These are phyloP conservation scores for Beauveria sp. DNA, from an alignment of 2,329 filamentous ascomycete species.

Conservation along the genomic window DNA sequence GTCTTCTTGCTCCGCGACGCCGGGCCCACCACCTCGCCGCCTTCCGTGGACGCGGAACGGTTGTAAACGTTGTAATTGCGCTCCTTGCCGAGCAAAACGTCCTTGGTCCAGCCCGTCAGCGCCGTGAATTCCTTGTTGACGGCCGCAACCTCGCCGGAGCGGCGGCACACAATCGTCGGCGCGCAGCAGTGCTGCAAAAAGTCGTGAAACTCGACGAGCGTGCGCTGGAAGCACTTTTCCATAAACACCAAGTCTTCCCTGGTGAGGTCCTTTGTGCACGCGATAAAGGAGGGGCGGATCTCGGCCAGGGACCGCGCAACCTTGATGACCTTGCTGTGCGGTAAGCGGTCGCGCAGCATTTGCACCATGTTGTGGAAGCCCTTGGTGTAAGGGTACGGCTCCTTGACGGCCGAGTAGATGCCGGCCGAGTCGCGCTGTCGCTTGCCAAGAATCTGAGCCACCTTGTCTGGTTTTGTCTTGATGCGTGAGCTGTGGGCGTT, in stretches of 20 bases:
- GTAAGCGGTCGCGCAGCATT: constrained; percentile 71
- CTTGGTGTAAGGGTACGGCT: constrained; percentile 84
- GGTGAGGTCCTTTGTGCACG: constrained; percentile 82
- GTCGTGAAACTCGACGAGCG: constrained; percentile 86
- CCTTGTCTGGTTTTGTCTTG: constrained; percentile 36
- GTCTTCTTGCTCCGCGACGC: constrained; percentile 39
- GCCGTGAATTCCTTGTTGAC: constrained; percentile 97
- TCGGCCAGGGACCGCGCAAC: constrained; percentile 84
- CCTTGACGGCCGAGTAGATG: constrained; percentile 82
- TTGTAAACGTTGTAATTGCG: constrained; percentile 82
- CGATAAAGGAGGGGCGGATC: constrained; percentile 88
- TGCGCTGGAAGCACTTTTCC: constrained; percentile 94
- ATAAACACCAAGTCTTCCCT: constrained; percentile 89
- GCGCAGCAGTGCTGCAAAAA: constrained; percentile 84
- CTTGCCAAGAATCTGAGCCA: constrained; percentile 48
- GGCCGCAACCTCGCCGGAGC: constrained; percentile 89
- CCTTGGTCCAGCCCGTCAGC: constrained; percentile 87
- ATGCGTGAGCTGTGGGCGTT: constrained; percentile 25
- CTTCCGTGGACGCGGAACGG: constrained; percentile 35
- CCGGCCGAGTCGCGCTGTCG: constrained; percentile 65
- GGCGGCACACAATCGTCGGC: constrained; percentile 82
- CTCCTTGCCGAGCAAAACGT: constrained; percentile 79
- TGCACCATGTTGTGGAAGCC: constrained; percentile 85
- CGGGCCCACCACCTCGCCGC: constrained; percentile 19
- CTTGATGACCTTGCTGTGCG: constrained; percentile 65